Conservation (phyloP, 352 stramenopile genomes). For the Phytophthora syringae region DNA sequence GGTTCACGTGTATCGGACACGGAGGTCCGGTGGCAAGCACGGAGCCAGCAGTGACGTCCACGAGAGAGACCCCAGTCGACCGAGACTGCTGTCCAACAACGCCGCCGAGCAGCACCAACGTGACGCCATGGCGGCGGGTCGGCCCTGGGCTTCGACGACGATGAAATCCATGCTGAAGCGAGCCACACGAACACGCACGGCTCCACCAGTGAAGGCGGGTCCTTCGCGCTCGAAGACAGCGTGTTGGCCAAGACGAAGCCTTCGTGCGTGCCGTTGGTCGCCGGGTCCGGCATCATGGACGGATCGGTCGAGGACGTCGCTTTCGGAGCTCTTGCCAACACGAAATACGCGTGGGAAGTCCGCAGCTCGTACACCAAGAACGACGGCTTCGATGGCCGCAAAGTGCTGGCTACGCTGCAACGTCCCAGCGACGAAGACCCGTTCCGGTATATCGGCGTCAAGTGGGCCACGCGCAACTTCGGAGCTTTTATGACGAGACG, state of each 20-base stretch:
- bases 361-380: slow-evolving; percentile 48
- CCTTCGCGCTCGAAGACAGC: slow-evolving; percentile 30
- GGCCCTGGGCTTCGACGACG: slow-evolving; percentile 29
- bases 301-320: slow-evolving; percentile 34
- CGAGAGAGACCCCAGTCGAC: slow-evolving; percentile 41
- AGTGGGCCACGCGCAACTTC: slow-evolving; percentile 42
- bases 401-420: slow-evolving; percentile 40
- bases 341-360: slow-evolving; percentile 34
- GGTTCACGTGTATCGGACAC: slow-evolving; percentile 60
- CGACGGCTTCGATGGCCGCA: no score
- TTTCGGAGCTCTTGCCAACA: slow-evolving; percentile 31
- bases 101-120: slow-evolving; percentile 43
- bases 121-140: slow-evolving; percentile 33
- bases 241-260: slow-evolving; percentile 31
- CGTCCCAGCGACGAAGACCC: slow-evolving; percentile 42
- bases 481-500: slow-evolving; percentile 40
- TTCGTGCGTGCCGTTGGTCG: slow-evolving; percentile 29
- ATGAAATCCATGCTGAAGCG: slow-evolving; percentile 12
- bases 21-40: slow-evolving; percentile 30
- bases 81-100: slow-evolving; percentile 51
- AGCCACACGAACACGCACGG: slow-evolving; percentile 37
- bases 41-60: slow-evolving; percentile 16
- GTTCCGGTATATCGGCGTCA: slow-evolving; percentile 46
- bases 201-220: slow-evolving; percentile 38
- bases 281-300: slow-evolving; percentile 29